phyloP scores from a whole-genome alignment of 768 basidiomycete genomes.

The Rubroboletus pulcherrimus region DNA sequence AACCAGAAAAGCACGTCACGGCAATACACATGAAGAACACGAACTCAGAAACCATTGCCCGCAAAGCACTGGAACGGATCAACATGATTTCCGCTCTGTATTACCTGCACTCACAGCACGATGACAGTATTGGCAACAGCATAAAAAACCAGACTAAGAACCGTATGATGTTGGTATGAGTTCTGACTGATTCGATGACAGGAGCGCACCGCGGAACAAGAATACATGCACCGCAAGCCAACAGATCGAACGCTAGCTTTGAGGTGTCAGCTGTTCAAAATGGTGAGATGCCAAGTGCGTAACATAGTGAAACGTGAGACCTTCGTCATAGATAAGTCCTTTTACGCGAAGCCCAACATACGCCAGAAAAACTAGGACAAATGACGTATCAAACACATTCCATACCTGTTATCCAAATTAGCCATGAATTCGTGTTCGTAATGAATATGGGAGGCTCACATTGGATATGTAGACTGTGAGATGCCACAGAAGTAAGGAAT shows the following conservation, averaged over 20 bases:
- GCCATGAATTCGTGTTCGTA: background rate
- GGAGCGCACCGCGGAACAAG: constrained; percentile 68
- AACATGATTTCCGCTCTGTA: background rate
- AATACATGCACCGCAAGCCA: constrained; percentile 82
- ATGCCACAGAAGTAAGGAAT: constrained; percentile 1
- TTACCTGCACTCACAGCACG: constrained; percentile 52
- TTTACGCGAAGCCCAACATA: constrained; percentile 65
- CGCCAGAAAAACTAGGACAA: constrained; percentile 62
- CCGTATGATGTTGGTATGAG: background rate
- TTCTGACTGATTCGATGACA: background rate
- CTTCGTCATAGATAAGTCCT: constrained; percentile 52
- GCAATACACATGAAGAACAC: constrained; percentile 77
- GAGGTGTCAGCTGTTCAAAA: constrained; percentile 42
- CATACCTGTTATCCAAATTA: constrained; percentile 55
- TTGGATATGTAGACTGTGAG: constrained; percentile 76
- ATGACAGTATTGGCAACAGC: constrained; percentile 75
- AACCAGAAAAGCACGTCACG: constrained; percentile 75
- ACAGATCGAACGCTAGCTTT: constrained; percentile 69
- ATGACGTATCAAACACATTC: constrained; percentile 85
- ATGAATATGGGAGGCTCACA: constrained; percentile 36
- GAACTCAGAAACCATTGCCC: constrained; percentile 80
- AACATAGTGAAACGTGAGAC: constrained; percentile 33
- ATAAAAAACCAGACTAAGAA: constrained; percentile 68
- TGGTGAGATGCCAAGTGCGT: background rate
- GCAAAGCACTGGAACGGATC: constrained; percentile 54